Conservation (phyloP, 2,329 filamentous ascomycete species). For the Penicillium fuscoglaucum region DNA sequence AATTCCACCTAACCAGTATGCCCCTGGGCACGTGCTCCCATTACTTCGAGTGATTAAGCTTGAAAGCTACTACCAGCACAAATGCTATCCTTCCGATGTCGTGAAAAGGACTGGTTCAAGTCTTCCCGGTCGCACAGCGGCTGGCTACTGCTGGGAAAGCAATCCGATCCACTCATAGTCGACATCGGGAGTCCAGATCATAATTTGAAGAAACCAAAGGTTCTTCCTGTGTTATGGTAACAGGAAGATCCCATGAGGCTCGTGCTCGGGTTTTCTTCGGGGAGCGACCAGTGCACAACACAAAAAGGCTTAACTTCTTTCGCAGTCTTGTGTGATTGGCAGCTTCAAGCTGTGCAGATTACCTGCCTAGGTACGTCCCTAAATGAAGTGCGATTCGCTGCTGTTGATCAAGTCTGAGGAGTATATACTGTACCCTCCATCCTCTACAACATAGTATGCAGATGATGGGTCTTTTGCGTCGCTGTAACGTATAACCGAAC, state of each 20-base stretch:
- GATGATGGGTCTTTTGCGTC: no score
- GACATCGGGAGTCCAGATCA: slow-evolving; percentile 8
- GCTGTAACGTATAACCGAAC: not conserved
- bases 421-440: not conserved
- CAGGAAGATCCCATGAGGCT: not conserved
- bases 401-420: not conserved
- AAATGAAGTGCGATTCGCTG: not conserved
- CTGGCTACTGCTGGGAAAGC: not conserved
- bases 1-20: not conserved
- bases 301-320: slow-evolving; percentile 26
- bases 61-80: not conserved
- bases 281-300: slow-evolving; percentile 13
- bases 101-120: slow-evolving; percentile 4
- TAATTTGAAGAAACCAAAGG: not conserved
- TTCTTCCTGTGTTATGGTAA: not conserved
- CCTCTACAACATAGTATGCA: not conserved
- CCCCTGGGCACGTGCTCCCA: not conserved
- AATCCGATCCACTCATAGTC: slow-evolving; percentile 9
- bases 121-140: slow-evolving; percentile 12
- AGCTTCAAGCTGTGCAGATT: slow-evolving; percentile 19
- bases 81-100: not conserved
- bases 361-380: not conserved
- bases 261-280: slow-evolving; percentile 16
- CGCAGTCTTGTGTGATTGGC: slow-evolving; percentile 28
- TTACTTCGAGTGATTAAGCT: not conserved